Percentiles rank a stretch among this genome's conserved stretches.
These are phyloP conservation scores for Phytophthora aleatoria DNA, from an alignment of 352 stramenopile genomes.

Conservation along the genomic window DNA sequence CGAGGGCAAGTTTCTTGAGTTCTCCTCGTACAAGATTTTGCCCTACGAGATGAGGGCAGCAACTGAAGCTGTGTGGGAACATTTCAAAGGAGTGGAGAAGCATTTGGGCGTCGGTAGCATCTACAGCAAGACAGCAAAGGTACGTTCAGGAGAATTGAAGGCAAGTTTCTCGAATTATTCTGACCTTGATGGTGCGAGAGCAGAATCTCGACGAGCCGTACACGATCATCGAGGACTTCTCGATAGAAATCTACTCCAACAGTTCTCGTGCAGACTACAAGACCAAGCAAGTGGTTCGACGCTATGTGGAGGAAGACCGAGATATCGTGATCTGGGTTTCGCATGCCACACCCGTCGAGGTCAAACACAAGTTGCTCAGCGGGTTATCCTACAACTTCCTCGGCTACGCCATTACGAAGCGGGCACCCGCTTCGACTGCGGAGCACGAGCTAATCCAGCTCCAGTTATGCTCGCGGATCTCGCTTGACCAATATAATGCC, in stretches of 20 bases:
- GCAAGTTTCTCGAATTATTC: neutral
- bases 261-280: constrained; percentile 52
- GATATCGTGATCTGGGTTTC: constrained; percentile 66
- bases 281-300: constrained; percentile 59
- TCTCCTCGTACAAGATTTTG: constrained; percentile 28
- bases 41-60: constrained; percentile 18
- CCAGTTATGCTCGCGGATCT: constrained; percentile 55
- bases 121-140: constrained; percentile 36
- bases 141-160: constrained; percentile 1
- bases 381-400: constrained; percentile 50
- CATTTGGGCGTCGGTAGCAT: constrained; percentile 33
- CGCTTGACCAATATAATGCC: constrained; percentile 41
- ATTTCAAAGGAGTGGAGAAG: constrained; percentile 39
- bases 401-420: constrained; percentile 63
- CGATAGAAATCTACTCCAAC: constrained; percentile 57
- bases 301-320: constrained; percentile 57
- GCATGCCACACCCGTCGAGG: constrained; percentile 51
- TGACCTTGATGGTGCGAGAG: constrained; percentile 1
- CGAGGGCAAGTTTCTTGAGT: constrained; percentile 28
- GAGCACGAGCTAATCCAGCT: constrained; percentile 43
- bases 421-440: constrained; percentile 21
- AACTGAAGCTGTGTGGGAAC: constrained; percentile 25
- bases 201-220: constrained; percentile 48
- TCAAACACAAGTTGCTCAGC: constrained; percentile 45
- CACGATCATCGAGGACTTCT: constrained; percentile 62